Evolutionary conservation across 1,139 yeast genomes (phyloP), one percentile per base, ranked within the genome.

Genomic region (Taphrina confusa): DNA sequence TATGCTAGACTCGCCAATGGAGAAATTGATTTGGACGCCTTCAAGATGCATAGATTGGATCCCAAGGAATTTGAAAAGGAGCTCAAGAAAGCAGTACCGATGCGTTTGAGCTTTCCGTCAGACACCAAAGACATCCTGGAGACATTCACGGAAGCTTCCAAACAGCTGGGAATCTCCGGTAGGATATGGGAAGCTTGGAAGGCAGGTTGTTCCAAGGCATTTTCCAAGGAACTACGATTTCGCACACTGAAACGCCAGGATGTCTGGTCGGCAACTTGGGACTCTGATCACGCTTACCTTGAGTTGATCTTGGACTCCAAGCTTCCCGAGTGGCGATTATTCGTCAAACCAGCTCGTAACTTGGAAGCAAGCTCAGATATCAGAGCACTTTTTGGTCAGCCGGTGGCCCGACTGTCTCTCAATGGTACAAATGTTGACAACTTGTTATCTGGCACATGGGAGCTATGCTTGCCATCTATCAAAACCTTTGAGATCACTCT

Each of bases 171-270:
- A 23, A 42, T 42, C 30, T 23, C 18, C 20, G 31, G 14, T 20
- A 28, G 46, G 11, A 46, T 55, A 3, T 42, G 51, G 52, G 2
- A 18, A 4, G 61, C 61, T 4, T 60, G 36, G 40, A 33, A 47
- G 30, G 14, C 33, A 3, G 50, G 34, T 2, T 47, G 56, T n/a
- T 5, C 22, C 12, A 33, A 40, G 25, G 62, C 62, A 9, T 30
- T 46, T 11, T 20, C 16, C 1, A 30, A 49, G 12, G 62, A 60
- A 16, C 20, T 60, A 5, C 47, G 61, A 2, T 60, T 60, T 34
- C 23, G 46, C 6, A 60, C 50, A 16, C 39, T 60, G n/a, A 37
- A 51, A 18, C 49, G 62, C 6, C 61, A 60, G 28, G 62, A 60
- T 23, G 45, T 50, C 4, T 60, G 62, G 62, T 39, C 55, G 8